phyloP scores from a whole-genome alignment of 352 stramenopile species.

The Phytophthora vignae region DNA sequence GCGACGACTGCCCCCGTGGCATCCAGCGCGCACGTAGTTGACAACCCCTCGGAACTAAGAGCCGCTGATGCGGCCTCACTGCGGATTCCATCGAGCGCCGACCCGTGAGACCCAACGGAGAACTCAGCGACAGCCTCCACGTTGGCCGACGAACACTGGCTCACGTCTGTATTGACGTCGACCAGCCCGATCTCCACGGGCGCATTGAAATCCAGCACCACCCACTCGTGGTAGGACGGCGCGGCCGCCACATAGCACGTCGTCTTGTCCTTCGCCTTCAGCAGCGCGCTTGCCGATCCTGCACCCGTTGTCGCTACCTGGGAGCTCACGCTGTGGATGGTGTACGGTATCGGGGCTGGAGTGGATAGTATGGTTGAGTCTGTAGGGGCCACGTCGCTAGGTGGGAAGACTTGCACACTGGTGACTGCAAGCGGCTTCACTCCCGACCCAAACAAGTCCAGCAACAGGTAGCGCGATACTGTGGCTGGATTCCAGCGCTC shows the following conservation, averaged over 20 bases:
- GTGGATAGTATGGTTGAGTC: conserved; percentile 14
- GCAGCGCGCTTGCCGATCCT: conserved; percentile 49
- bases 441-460: conserved; percentile 58
- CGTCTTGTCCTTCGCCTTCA: conserved; percentile 27
- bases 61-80: conserved; percentile 21
- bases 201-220: conserved; percentile 61
- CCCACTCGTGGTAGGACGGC: conserved; percentile 69
- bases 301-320: conserved; percentile 42
- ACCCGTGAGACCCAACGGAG: conserved; percentile 56
- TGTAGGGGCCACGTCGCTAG: conserved; percentile 39
- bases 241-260: conserved; percentile 55
- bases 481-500: conserved; percentile 65
- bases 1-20: conserved; percentile 16
- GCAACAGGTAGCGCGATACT: conserved; percentile 51
- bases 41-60: conserved; percentile 7
- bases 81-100: conserved; percentile 39
- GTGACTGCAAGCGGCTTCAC: conserved; percentile 47
- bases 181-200: conserved; percentile 59
- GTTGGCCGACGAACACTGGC: conserved; percentile 40
- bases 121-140: conserved; percentile 47
- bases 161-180: conserved; percentile 54
- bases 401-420: conserved; percentile 58
- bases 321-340: conserved; percentile 74
- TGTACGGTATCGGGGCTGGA: conserved; percentile 53
- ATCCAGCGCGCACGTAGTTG: conserved; percentile 39